phyloP scores from a whole-genome alignment of 73 alveolate genomes.

The Effrenium voratum region DNA sequence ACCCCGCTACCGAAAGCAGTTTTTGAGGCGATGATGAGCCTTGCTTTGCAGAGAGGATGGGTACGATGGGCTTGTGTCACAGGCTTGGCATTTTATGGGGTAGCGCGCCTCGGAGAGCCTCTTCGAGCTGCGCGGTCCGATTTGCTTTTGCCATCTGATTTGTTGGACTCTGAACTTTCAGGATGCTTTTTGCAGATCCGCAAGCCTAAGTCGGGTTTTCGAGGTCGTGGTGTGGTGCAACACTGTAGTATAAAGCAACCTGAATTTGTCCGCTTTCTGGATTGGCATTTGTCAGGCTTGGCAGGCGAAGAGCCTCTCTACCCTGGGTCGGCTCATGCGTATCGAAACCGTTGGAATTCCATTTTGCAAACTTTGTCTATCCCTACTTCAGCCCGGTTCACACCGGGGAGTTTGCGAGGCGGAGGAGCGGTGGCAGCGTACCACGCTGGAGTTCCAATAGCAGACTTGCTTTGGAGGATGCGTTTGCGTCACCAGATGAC shows the following conservation, averaged over 20 bases:
- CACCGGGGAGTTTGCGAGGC: too few relatives aligned
- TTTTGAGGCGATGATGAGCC: neutral
- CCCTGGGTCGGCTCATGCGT: too few relatives aligned
- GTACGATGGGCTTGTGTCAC: neutral
- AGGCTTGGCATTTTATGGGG: neutral
- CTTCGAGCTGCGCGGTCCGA: neutral
- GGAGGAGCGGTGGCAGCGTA: too few relatives aligned
- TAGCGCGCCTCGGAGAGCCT: neutral
- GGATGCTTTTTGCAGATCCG: neutral
- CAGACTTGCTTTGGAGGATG: too few relatives aligned
- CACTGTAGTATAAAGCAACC: neutral
- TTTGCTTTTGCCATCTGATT: neutral
- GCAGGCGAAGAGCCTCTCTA: too few relatives aligned
- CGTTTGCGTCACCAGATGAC: too few relatives aligned
- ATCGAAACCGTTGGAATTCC: too few relatives aligned
- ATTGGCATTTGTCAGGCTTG: too few relatives aligned
- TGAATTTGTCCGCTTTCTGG: neutral
- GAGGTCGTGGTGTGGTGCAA: neutral
- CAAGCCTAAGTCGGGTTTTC: neutral
- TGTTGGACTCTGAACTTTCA: neutral
- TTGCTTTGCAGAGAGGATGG: neutral
- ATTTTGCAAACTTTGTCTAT: too few relatives aligned
- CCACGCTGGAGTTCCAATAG: too few relatives aligned
- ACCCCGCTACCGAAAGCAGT: neutral
- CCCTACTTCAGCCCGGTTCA: too few relatives aligned